Conservation (phyloP, 108 stramenopile genomes). For the Nitzschia sp. region DNA sequence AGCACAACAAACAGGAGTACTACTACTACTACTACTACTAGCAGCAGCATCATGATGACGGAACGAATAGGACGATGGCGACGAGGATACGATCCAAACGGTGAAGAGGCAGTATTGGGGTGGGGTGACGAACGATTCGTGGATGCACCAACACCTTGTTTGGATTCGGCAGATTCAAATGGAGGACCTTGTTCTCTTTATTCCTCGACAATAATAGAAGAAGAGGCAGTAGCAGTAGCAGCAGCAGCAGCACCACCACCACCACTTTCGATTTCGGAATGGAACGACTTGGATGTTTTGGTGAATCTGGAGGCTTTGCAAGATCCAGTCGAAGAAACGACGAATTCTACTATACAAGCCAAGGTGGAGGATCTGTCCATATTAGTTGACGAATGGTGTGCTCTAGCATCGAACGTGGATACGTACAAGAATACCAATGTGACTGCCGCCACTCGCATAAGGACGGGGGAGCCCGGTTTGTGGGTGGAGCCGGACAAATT, state of each 20-base stretch:
- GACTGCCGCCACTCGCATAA: constrained; percentile 41
- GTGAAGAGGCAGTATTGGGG: constrained; percentile 61
- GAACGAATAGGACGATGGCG: constrained; percentile 64
- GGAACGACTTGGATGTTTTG: constrained; percentile 1
- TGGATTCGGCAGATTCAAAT: not conserved
- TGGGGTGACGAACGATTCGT: constrained; percentile 67
- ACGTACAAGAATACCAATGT: constrained; percentile 65
- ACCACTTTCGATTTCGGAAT: not conserved
- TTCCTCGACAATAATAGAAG: not conserved
- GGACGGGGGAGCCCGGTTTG: constrained; percentile 45
- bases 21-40: too few species aligned
- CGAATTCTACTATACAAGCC: constrained; percentile 8
- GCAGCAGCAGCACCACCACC: not conserved
- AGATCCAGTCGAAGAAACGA: not conserved
- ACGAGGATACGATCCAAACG: constrained; percentile 62
- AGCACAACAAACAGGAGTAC: not conserved
- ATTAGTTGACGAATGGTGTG: constrained; percentile 49
- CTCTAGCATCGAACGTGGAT: constrained; percentile 44
- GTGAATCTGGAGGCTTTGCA: constrained; percentile 27
- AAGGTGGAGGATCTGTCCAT: constrained; percentile 30
- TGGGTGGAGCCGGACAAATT: constrained; percentile 43
- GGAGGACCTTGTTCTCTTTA: too few species aligned
- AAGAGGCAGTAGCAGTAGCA: not conserved
- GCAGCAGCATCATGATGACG: too few species aligned
- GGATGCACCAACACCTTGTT: too few species aligned